Evolutionary conservation across 148 eudicot species (phyloP).

Genomic region (Vaccinium myrtillus): DNA sequence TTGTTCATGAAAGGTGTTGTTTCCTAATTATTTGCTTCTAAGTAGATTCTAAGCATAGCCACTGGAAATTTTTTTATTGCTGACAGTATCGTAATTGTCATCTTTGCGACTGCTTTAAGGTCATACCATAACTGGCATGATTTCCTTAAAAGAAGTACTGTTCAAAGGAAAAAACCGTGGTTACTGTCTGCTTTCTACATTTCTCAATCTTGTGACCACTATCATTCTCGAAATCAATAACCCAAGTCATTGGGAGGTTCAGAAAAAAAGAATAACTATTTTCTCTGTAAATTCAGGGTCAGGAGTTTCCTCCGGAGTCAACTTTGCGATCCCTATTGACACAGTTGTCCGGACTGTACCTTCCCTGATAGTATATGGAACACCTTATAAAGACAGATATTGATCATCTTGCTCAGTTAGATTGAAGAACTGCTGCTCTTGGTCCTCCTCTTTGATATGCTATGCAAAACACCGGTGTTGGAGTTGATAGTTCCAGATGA

Average conservation of each 20-base stretch:
- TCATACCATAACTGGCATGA: neutral
- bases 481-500: neutral
- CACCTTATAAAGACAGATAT: slow-evolving; percentile 68
- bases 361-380: slow-evolving; percentile 79
- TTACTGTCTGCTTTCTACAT: neutral
- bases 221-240: neutral
- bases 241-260: neutral
- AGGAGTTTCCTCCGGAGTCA: slow-evolving; percentile 87
- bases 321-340: slow-evolving; percentile 92
- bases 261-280: neutral
- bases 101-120: neutral
- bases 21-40: neutral
- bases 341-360: slow-evolving; percentile 74
- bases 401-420: slow-evolving; percentile 20
- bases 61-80: neutral
- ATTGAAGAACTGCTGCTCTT: neutral
- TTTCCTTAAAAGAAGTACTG: neutral
- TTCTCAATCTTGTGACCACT: neutral
- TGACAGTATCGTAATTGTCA: neutral
- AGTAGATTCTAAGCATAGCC: neutral
- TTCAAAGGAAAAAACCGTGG: neutral
- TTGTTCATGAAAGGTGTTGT: neutral
- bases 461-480: neutral
- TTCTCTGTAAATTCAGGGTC: slow-evolving; percentile 48
- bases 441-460: neutral